Percentiles rank a stretch among this genome's conserved stretches.
These are phyloP conservation scores for Candida nonsorbophila DNA, from an alignment of 805 yeast species.

Conservation along the genomic window DNA sequence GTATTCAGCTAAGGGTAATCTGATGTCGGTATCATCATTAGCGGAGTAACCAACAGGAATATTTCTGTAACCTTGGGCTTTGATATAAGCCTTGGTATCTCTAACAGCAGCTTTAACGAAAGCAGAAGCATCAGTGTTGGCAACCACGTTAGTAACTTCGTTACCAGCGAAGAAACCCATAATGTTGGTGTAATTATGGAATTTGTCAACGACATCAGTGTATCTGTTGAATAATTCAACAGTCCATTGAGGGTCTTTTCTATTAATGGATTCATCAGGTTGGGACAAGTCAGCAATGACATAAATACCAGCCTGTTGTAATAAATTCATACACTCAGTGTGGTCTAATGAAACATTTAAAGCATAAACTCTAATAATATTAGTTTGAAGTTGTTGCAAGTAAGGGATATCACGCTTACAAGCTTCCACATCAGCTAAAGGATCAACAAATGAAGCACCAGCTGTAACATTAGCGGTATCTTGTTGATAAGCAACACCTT, in stretches of 20 bases:
- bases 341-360: constrained; percentile 62
- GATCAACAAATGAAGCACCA: constrained; percentile 52
- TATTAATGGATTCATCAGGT: constrained; percentile 59
- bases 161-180: constrained; percentile 86
- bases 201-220: constrained; percentile 61
- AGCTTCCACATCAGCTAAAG: constrained; percentile 55
- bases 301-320: constrained; percentile 83
- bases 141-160: constrained; percentile 65
- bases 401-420: constrained; percentile 76
- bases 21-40: constrained; percentile 64
- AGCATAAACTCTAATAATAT: constrained; percentile 74
- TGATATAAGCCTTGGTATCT: constrained; percentile 68
- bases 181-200: constrained; percentile 65
- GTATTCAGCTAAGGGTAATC: constrained; percentile 67
- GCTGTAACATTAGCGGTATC: constrained; percentile 47
- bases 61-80: constrained; percentile 51
- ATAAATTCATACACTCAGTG: constrained; percentile 58
- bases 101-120: constrained; percentile 80
- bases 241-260: constrained; percentile 60
- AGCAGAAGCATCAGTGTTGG: constrained; percentile 72
- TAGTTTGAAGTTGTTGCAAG: constrained; percentile 56
- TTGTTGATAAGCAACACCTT: constrained; percentile 78
- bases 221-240: constrained; percentile 61
- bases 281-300: constrained; percentile 83
- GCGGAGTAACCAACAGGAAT: constrained; percentile 84